phyloP scores from a whole-genome alignment of 1,284 basidiomycete species.

The Pisolithus thermaeus region DNA sequence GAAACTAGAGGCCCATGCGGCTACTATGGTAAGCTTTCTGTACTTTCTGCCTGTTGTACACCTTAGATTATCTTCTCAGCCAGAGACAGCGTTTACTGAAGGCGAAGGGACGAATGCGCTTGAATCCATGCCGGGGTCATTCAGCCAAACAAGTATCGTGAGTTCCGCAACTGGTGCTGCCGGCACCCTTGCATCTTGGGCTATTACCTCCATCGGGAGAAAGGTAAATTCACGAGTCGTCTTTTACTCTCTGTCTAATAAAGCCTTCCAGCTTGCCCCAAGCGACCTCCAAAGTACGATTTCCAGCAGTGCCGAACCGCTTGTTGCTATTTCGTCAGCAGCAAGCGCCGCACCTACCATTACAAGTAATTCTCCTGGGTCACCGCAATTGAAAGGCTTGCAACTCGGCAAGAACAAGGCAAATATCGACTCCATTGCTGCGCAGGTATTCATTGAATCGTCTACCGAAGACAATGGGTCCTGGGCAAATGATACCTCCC shows the following conservation, averaged over 20 bases:
- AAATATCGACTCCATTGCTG: constrained; percentile 35
- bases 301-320: constrained; percentile 33
- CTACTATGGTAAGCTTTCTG: constrained; percentile 58
- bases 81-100: constrained; percentile 55
- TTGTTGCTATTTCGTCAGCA: constrained; percentile 31
- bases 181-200: constrained; percentile 89
- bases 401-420: constrained; percentile 61
- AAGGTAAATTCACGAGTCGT: constrained; percentile 39
- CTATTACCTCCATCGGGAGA: constrained; percentile 81
- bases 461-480: constrained; percentile 46
- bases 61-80: constrained; percentile 37
- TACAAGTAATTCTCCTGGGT: constrained; percentile 9
- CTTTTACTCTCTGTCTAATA: not conserved
- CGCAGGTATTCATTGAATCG: constrained; percentile 54
- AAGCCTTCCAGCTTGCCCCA: constrained; percentile 49
- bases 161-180: constrained; percentile 87
- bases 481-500: constrained; percentile 76
- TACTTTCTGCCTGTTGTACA: not conserved
- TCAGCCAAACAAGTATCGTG: constrained; percentile 56
- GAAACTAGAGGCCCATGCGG: constrained; percentile 73
- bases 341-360: constrained; percentile 9
- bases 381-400: constrained; percentile 48
- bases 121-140: constrained; percentile 30
- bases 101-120: constrained; percentile 27
- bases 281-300: constrained; percentile 70